Evolutionary conservation across 2,329 filamentous ascomycete species (phyloP).

Genomic region (Lachnellula arida): DNA sequence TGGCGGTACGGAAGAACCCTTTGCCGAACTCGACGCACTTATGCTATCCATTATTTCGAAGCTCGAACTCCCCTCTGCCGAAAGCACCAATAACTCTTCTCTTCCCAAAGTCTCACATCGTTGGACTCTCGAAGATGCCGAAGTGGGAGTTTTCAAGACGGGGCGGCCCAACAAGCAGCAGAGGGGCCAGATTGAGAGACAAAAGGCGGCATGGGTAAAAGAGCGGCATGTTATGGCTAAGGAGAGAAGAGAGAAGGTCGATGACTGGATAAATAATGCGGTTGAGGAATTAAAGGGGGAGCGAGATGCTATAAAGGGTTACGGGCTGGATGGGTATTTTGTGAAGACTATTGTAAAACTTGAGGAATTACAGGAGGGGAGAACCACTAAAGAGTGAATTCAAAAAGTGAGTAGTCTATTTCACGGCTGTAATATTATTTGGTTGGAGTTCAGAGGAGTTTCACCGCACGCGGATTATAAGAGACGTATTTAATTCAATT

Average conservation of each 20-base stretch:
- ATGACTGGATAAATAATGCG: background rate
- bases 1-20: slow-evolving; percentile 1
- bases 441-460: no score
- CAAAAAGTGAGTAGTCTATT: background rate
- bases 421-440: background rate
- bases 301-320: background rate
- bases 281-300: slow-evolving; percentile 2
- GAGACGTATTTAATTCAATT: no score
- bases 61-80: background rate
- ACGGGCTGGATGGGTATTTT: slow-evolving; percentile 1
- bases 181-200: background rate
- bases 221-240: background rate
- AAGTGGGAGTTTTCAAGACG: slow-evolving; percentile 5
- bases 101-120: background rate
- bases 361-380: background rate
- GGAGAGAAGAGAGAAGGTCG: slow-evolving; percentile 1
- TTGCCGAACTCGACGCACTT: background rate
- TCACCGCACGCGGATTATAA: no score
- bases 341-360: slow-evolving; percentile 3
- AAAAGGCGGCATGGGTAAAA: slow-evolving; percentile 1
- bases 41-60: background rate
- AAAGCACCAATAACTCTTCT: background rate
- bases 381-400: background rate
- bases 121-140: slow-evolving; percentile 1
- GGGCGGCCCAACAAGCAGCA: slow-evolving; percentile 7